A percentile compares a stretch with the other conserved stretches of the same genome.
Evolutionary conservation across 805 yeast genomes (phyloP).

Genomic region (Ogataea nitratoaversa): DNA sequence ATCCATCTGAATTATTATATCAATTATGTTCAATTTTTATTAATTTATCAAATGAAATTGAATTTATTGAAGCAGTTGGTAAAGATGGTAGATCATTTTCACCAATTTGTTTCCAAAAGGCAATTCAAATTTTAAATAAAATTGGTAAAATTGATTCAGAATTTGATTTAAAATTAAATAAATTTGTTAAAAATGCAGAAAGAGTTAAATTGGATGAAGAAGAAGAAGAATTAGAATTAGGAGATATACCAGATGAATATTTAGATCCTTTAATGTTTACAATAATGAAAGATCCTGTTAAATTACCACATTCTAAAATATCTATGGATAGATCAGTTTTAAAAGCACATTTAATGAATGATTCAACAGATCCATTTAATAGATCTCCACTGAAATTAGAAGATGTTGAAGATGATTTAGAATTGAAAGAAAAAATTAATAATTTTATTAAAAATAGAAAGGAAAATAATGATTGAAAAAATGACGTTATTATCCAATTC

Average conservation of each 20-base stretch:
- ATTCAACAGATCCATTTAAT: slow-evolving; percentile 96
- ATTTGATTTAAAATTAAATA: slow-evolving; percentile 45
- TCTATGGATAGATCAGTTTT: slow-evolving; percentile 88
- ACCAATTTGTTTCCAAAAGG: slow-evolving; percentile 61
- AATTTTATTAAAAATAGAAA: slow-evolving; percentile 50
- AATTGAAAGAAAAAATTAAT: slow-evolving; percentile 56
- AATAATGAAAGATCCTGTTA: slow-evolving; percentile 93
- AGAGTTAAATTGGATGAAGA: slow-evolving; percentile 57
- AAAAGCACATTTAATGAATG: slow-evolving; percentile 89
- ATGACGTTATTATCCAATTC: too few species aligned
- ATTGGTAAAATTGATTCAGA: slow-evolving; percentile 49
- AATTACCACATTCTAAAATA: slow-evolving; percentile 81
- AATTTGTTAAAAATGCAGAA: slow-evolving; percentile 67
- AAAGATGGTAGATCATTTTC: slow-evolving; percentile 89
- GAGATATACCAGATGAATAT: slow-evolving; percentile 94
- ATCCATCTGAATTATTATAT: slow-evolving; percentile 68
- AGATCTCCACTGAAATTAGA: slow-evolving; percentile 86
- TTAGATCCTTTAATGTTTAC: slow-evolving; percentile 96
- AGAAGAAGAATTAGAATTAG: slow-evolving; percentile 81
- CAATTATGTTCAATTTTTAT: slow-evolving; percentile 72
- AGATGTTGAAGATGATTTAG: slow-evolving; percentile 78
- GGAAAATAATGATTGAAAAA: slow-evolving; percentile 19
- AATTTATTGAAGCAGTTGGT: slow-evolving; percentile 77
- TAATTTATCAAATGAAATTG: slow-evolving; percentile 59
- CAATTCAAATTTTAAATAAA: slow-evolving; percentile 57